phyloP scores from a whole-genome alignment of 371 early-diverging fungal genomes.

The Rhizopus microsporus region DNA sequence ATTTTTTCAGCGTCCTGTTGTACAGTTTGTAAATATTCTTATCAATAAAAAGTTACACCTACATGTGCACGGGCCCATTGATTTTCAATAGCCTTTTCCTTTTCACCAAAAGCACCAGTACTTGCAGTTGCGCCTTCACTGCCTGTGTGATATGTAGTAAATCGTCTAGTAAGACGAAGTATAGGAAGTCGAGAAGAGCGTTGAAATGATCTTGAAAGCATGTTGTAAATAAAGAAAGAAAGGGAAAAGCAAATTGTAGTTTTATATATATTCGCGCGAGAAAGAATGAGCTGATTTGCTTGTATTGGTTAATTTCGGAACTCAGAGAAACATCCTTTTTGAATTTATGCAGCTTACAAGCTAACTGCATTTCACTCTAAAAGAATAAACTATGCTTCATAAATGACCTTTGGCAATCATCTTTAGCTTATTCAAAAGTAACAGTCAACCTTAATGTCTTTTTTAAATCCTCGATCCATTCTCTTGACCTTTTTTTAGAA shows the following conservation, averaged over 20 bases:
- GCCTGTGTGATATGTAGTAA: constrained; percentile 17
- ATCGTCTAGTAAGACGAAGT: constrained; percentile 15
- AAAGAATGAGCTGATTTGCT: too few relatives aligned
- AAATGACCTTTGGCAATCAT: too few relatives aligned
- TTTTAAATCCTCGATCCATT: too few relatives aligned
- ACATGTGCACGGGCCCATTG: constrained; percentile 50
- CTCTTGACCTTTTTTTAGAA: too few relatives aligned
- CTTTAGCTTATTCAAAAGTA: too few relatives aligned
- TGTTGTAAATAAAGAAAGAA: not conserved
- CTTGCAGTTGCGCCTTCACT: constrained; percentile 43
- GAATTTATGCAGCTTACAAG: too few relatives aligned
- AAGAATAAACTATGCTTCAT: too few relatives aligned
- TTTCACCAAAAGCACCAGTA: constrained; percentile 42
- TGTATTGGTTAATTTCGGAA: too few relatives aligned
- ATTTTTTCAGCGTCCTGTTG: constrained; percentile 48
- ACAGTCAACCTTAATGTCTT: too few relatives aligned
- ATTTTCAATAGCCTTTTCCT: constrained; percentile 53
- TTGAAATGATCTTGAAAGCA: constrained; percentile 21
- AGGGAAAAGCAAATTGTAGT: not conserved
- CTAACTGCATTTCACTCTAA: too few relatives aligned
- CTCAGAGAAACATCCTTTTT: too few relatives aligned
- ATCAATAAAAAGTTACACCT: constrained; percentile 13
- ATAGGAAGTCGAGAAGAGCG: constrained; percentile 4
- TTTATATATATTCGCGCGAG: too few relatives aligned
- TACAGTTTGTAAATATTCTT: not conserved